Evolutionary conservation across 192 early-diverging fungal species (phyloP).

Genomic region (Coemansia sp.): DNA sequence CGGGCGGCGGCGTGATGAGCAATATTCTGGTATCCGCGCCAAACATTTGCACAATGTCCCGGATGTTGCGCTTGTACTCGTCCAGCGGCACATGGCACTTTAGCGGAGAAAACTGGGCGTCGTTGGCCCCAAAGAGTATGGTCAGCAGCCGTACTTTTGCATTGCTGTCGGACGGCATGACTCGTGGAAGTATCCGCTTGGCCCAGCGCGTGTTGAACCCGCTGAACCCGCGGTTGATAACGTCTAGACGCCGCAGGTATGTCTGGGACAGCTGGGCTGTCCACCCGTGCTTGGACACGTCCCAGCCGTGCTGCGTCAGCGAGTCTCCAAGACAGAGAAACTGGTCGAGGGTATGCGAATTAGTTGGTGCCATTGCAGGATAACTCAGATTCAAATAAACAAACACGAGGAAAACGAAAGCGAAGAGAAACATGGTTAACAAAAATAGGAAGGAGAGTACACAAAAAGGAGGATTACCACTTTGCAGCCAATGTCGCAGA

Average conservation of each 20-base stretch:
- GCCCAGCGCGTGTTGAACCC: slow-evolving; percentile 39
- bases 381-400: neutral
- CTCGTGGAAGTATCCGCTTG: slow-evolving; percentile 1
- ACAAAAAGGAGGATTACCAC: neutral
- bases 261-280: slow-evolving; percentile 25
- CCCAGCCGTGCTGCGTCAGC: slow-evolving; percentile 44
- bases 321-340: slow-evolving; percentile 41
- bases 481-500: slow-evolving; percentile 12
- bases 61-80: slow-evolving; percentile 24
- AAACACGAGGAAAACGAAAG: neutral
- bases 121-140: slow-evolving; percentile 39
- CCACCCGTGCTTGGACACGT: slow-evolving; percentile 37
- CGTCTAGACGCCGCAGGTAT: slow-evolving; percentile 29
- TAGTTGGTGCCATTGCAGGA: neutral
- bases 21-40: slow-evolving; percentile 6
- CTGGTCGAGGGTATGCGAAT: neutral
- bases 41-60: slow-evolving; percentile 6
- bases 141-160: slow-evolving; percentile 4
- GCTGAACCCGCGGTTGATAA: slow-evolving; percentile 39
- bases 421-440: neutral
- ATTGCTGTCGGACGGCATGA: slow-evolving; percentile 2
- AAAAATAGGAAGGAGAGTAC: neutral
- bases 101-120: slow-evolving; percentile 15
- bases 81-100: slow-evolving; percentile 31
- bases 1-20: slow-evolving; percentile 34